Evolutionary conservation across 2,329 filamentous ascomycete genomes (phyloP).

Genomic region (Exophiala sp.): DNA sequence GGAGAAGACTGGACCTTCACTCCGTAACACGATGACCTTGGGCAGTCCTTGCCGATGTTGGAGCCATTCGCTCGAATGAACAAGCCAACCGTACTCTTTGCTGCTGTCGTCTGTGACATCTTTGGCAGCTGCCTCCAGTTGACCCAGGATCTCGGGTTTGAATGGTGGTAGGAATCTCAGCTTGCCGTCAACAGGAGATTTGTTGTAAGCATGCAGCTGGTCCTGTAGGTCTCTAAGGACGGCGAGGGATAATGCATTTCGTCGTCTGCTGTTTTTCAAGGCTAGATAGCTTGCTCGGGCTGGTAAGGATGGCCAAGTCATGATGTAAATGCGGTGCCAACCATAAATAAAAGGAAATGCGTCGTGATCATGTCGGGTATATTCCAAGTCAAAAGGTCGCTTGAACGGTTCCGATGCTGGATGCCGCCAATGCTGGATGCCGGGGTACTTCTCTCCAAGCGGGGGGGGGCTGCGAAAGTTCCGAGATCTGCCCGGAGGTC

Average conservation of each 20-base stretch:
- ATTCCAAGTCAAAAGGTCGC: too few species aligned
- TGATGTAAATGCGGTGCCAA: not conserved
- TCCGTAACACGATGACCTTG: conserved; percentile 26
- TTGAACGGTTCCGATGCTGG: too few species aligned
- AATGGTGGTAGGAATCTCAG: conserved; percentile 26
- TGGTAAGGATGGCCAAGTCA: conserved; percentile 25
- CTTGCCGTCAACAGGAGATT: conserved; percentile 23
- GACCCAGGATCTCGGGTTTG: conserved; percentile 21
- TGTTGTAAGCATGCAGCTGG: conserved; percentile 26
- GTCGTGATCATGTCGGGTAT: too few species aligned
- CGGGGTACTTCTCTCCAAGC: too few species aligned
- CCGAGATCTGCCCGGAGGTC: too few species aligned
- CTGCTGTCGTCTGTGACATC: conserved; percentile 9
- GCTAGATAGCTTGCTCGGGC: conserved; percentile 24
- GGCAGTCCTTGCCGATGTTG: conserved; percentile 24
- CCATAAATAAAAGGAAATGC: too few species aligned
- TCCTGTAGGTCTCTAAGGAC: conserved; percentile 23
- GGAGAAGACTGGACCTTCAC: conserved; percentile 27
- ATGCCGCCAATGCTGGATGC: too few species aligned
- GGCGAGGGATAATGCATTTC: conserved; percentile 27
- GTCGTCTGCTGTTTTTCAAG: conserved; percentile 20
- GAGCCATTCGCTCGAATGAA: conserved; percentile 23
- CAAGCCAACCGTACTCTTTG: conserved; percentile 26
- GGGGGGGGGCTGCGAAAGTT: too few species aligned
- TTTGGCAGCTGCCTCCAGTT: conserved; percentile 21